These are phyloP conservation scores for Rhododendron williamsianum DNA, from an alignment of 148 eudicot species.

Conservation along the genomic window DNA sequence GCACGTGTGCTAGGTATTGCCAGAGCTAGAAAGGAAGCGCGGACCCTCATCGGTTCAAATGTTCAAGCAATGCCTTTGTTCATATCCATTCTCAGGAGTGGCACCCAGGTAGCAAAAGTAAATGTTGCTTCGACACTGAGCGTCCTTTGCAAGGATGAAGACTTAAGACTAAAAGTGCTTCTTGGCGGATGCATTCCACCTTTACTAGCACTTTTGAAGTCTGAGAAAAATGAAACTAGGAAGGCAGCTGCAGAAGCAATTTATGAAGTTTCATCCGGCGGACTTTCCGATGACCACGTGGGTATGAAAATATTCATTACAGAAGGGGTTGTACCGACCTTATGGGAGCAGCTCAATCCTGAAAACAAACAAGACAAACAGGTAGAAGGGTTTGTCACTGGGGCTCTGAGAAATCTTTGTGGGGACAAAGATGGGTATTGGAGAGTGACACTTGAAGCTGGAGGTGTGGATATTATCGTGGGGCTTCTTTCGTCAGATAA, in stretches of 20 bases:
- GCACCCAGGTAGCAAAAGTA: slow-evolving; percentile 54
- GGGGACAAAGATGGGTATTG: slow-evolving; percentile 80
- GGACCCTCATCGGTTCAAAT: slow-evolving; percentile 65
- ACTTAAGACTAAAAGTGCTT: slow-evolving; percentile 66
- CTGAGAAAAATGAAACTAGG: slow-evolving; percentile 52
- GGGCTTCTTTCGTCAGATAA: slow-evolving; percentile 64
- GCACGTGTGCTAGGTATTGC: slow-evolving; percentile 57
- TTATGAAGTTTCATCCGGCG: slow-evolving; percentile 69
- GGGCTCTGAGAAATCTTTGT: slow-evolving; percentile 77
- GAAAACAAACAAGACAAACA: slow-evolving; percentile 55
- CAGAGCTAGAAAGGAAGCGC: slow-evolving; percentile 50
- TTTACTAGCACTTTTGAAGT: slow-evolving; percentile 68
- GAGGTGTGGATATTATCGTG: slow-evolving; percentile 76
- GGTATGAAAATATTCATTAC: slow-evolving; percentile 75
- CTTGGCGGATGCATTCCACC: slow-evolving; percentile 80
- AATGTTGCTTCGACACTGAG: slow-evolving; percentile 58
- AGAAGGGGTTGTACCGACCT: slow-evolving; percentile 76
- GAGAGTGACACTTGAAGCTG: slow-evolving; percentile 72
- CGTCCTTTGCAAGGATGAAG: slow-evolving; percentile 61
- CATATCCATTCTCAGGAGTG: slow-evolving; percentile 65
- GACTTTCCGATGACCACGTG: slow-evolving; percentile 65
- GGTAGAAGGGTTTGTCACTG: slow-evolving; percentile 76
- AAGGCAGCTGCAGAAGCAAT: slow-evolving; percentile 79
- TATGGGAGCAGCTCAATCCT: slow-evolving; percentile 67
- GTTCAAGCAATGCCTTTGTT: slow-evolving; percentile 79